phyloP scores from a whole-genome alignment of 2,329 filamentous ascomycete genomes.

The Diaporthe longicolla region DNA sequence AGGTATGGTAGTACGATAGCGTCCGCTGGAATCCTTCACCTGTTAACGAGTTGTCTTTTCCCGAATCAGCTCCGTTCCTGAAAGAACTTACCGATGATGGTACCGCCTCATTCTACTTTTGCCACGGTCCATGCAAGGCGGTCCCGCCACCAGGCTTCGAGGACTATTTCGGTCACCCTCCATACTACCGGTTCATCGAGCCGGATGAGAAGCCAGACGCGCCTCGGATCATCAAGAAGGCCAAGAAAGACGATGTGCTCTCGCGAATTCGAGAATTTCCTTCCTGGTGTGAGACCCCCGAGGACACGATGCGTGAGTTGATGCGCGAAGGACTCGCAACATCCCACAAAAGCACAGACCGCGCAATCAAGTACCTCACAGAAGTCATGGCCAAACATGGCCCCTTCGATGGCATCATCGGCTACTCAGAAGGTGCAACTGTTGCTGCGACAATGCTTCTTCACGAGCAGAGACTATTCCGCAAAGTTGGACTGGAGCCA shows the following conservation, averaged over 20 bases:
- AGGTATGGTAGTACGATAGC: conserved; percentile 40
- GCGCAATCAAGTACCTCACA: conserved; percentile 54
- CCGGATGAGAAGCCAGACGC: conserved; percentile 40
- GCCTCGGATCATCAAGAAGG: conserved; percentile 50
- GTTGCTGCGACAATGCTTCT: conserved; percentile 39
- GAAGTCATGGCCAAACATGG: conserved; percentile 19
- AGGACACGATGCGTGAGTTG: conserved; percentile 69
- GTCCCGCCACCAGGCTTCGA: conserved; percentile 43
- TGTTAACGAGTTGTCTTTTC: not conserved
- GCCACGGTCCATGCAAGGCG: conserved; percentile 38
- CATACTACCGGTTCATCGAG: conserved; percentile 44
- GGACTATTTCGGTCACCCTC: conserved; percentile 44
- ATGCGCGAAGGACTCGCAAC: conserved; percentile 46
- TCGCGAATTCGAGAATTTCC: conserved; percentile 69
- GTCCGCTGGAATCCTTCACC: not conserved
- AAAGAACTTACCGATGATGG: conserved; percentile 38
- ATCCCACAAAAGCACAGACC: conserved; percentile 21
- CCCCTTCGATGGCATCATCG: conserved; percentile 37
- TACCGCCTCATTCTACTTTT: conserved; percentile 36
- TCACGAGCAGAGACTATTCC: conserved; percentile 37
- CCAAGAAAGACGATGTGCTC: conserved; percentile 60
- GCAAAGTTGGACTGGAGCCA: conserved; percentile 50
- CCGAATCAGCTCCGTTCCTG: conserved; percentile 42
- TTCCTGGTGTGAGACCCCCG: conserved; percentile 56
- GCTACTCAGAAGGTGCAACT: conserved; percentile 42